Percentiles rank a stretch among this genome's conserved stretches.
phyloP scores from a whole-genome alignment of 2,329 filamentous ascomycete genomes.

The Neofusicoccum sp. region DNA sequence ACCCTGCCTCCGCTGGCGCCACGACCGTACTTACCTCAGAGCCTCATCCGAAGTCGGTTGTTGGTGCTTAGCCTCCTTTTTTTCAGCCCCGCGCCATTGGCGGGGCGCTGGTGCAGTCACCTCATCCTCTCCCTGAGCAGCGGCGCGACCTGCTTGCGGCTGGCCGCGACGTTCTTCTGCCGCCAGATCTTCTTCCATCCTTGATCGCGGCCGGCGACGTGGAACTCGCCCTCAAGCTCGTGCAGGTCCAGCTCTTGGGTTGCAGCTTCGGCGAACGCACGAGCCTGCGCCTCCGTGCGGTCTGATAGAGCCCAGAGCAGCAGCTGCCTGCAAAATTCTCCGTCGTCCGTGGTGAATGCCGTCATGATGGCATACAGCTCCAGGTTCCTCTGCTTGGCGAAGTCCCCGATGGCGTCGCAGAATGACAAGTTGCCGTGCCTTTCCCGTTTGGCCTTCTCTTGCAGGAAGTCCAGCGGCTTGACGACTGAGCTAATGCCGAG shows the following conservation, averaged over 20 bases:
- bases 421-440: slow-evolving; percentile 41
- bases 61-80: slow-evolving; percentile 11
- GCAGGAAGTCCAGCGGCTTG: slow-evolving; percentile 60
- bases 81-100: slow-evolving; percentile 5
- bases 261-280: slow-evolving; percentile 53
- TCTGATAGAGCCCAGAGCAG: slow-evolving; percentile 63
- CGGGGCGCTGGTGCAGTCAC: slow-evolving; percentile 5
- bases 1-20: slow-evolving; percentile 14
- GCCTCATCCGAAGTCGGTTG: slow-evolving; percentile 12
- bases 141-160: slow-evolving; percentile 63
- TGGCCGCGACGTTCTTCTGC: slow-evolving; percentile 60
- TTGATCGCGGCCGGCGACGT: slow-evolving; percentile 31
- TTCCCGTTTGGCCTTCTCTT: slow-evolving; percentile 51
- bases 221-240: slow-evolving; percentile 48
- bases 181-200: slow-evolving; percentile 63
- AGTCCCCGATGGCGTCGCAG: slow-evolving; percentile 50
- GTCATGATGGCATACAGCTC: slow-evolving; percentile 70
- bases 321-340: slow-evolving; percentile 63
- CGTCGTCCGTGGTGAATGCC: slow-evolving; percentile 52
- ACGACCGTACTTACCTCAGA: slow-evolving; percentile 15
- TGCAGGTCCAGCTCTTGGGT: slow-evolving; percentile 55
- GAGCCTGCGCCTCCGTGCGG: slow-evolving; percentile 50
- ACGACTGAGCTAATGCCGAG: slow-evolving; percentile 69
- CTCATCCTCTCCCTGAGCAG: slow-evolving; percentile 47
- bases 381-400: slow-evolving; percentile 57